Evolutionary conservation across 176 grass and related monocot species (phyloP).

Genomic region (Chrysopogon serrulatus): DNA sequence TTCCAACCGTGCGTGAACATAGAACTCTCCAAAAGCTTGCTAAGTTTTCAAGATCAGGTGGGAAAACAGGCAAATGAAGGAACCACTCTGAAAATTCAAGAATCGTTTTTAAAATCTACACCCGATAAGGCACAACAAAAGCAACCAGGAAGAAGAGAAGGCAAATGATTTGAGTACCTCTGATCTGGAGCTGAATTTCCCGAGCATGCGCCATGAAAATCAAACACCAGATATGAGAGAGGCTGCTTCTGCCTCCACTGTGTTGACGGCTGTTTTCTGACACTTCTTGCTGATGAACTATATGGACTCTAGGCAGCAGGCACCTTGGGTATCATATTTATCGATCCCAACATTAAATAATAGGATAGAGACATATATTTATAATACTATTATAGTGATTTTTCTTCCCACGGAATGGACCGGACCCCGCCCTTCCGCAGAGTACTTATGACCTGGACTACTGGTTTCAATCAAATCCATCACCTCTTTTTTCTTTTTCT

Average conservation of each 20-base stretch:
- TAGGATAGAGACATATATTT: neutral
- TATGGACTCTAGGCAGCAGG: neutral
- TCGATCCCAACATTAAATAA: neutral
- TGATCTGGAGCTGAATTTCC: slow-evolving; percentile 51
- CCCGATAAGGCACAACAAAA: neutral
- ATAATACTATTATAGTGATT: neutral
- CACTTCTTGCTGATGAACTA: neutral
- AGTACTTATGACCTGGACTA: neutral
- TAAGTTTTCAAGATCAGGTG: neutral
- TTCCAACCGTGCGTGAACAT: neutral
- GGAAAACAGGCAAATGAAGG: neutral
- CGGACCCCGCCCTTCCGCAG: neutral
- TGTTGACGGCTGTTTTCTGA: neutral
- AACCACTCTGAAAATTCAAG: neutral
- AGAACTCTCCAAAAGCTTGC: neutral
- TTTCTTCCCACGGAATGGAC: neutral
- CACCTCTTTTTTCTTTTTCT: neutral
- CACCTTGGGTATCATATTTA: slow-evolving; percentile 20
- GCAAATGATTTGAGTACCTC: slow-evolving; percentile 13
- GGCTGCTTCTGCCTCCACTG: neutral
- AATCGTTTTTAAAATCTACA: neutral
- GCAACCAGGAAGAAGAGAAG: neutral
- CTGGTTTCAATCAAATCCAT: neutral
- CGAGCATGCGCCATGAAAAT: slow-evolving; percentile 39
- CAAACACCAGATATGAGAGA: neutral